Conservation (phyloP, 2,329 filamentous ascomycete species). For the Falciphora oryzae region DNA sequence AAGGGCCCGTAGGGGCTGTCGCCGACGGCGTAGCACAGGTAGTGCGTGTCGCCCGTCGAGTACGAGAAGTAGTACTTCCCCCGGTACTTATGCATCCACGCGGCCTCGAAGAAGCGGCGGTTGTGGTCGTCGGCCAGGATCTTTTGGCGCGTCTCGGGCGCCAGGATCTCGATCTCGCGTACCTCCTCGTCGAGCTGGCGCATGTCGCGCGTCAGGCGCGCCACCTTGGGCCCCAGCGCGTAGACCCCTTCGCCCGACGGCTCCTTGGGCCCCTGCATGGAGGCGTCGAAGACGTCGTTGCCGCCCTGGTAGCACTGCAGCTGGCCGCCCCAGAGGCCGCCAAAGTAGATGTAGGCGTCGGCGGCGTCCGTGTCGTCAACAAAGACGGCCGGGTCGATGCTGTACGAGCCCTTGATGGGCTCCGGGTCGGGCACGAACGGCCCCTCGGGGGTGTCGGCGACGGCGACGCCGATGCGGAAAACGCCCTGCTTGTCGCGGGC, state of each 20-base stretch:
- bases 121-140: conserved; percentile 65
- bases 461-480: conserved; percentile 71
- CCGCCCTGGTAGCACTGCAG: conserved; percentile 66
- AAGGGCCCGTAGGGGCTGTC: conserved; percentile 65
- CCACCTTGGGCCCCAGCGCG: conserved; percentile 64
- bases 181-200: conserved; percentile 49
- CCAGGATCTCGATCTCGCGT: conserved; percentile 58
- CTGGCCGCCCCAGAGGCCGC: conserved; percentile 76
- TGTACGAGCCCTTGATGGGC: conserved; percentile 64
- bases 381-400: conserved; percentile 71
- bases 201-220: conserved; percentile 60
- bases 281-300: conserved; percentile 46
- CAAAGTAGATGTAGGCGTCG: conserved; percentile 66
- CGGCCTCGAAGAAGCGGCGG: conserved; percentile 72
- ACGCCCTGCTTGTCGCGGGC: conserved; percentile 63
- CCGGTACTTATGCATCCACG: conserved; percentile 70
- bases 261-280: conserved; percentile 52
- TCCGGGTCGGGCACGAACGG: conserved; percentile 62
- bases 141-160: conserved; percentile 51
- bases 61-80: conserved; percentile 71
- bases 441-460: conserved; percentile 56
- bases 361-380: conserved; percentile 66
- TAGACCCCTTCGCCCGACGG: conserved; percentile 46
- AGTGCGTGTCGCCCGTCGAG: conserved; percentile 74
- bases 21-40: conserved; percentile 62